Percentiles rank a stretch among this genome's conserved stretches.
Evolutionary conservation across 2,329 filamentous ascomycete genomes (phyloP).

Genomic region (Sphaerostilbella broomeana): DNA sequence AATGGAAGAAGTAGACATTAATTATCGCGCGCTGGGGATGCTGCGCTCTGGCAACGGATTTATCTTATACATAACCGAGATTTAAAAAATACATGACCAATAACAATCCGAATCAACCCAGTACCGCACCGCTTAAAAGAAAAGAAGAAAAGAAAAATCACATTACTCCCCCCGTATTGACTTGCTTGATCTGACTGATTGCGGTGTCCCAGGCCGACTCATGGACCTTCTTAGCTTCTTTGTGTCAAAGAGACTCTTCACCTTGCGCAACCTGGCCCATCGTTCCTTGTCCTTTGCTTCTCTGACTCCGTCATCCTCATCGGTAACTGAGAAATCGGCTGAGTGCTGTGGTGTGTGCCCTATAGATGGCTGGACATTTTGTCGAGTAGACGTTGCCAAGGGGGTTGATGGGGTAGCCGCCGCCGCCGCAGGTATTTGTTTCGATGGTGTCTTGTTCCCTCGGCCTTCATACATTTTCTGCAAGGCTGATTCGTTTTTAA

Average conservation of each 20-base stretch:
- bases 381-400: conserved; percentile 11
- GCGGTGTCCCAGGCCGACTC: conserved; percentile 36
- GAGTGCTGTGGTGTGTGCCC: conserved; percentile 8
- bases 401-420: conserved; percentile 15
- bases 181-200: conserved; percentile 19
- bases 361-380: not conserved
- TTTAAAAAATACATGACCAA: no score
- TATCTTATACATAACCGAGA: no score
- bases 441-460: conserved; percentile 21
- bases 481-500: conserved; percentile 54
- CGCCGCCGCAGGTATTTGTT: conserved; percentile 20
- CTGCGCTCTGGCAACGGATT: no score
- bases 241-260: conserved; percentile 65
- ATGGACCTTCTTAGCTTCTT: conserved; percentile 47
- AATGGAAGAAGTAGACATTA: no score
- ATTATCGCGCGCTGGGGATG: no score
- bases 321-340: conserved; percentile 12
- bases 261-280: conserved; percentile 63
- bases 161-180: conserved; percentile 9
- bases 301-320: conserved; percentile 37
- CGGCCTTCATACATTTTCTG: conserved; percentile 32
- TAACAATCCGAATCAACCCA: no score
- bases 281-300: conserved; percentile 62
- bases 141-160: not conserved
- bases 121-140: no score